Evolutionary conservation across 805 yeast species (phyloP), one percentile per base, ranked within the genome.

Genomic region (Barnettozyma californica): DNA sequence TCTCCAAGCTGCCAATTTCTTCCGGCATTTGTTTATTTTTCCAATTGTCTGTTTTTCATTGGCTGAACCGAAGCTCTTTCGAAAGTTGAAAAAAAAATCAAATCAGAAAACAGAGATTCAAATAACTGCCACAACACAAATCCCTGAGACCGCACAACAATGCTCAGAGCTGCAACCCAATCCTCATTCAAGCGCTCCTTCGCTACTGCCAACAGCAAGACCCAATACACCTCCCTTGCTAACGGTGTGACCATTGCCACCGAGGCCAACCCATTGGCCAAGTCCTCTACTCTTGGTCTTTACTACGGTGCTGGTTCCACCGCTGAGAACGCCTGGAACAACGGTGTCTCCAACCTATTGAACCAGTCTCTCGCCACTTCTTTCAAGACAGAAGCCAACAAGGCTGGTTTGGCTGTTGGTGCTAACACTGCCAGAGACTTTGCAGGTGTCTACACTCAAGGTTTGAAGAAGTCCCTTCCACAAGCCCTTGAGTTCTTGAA

Each of bases 291-390:
- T 34, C 74, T 84, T 57, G 92, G 94, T 68, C 68, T 84, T 50
- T 86, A 76, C 66, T 71, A 75, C 64, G 85, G 84, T 57, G 86
- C 90, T 45, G 95, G 95, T 66, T 81, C 92, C 44, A 74, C 90
- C 66, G 68, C 85, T 46, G 95, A 87, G 68, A 85, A 83, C 69
- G 75, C 87, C 40, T 85, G 81, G 78, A 84, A 82, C 73, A 86
- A 87, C 59, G 95, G 95, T 78, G 80, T 83, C 46, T 78, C 92
- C 47, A 78, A 84, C 53, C 69, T 87, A 58, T 73, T 81, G 55
- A 71, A 84, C 64, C 69, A 75, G 51, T 66, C 77, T 21, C 70
- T 84, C 62, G 64, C 67, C 35, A 57, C 65, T 10, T 64, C 65
- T 47, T 67, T 56, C 48, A 52, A 58, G n/a, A 51, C 49, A 35